phyloP scores from a whole-genome alignment of 257 asterid genomes.

The Nicotiana obtusifolia region DNA sequence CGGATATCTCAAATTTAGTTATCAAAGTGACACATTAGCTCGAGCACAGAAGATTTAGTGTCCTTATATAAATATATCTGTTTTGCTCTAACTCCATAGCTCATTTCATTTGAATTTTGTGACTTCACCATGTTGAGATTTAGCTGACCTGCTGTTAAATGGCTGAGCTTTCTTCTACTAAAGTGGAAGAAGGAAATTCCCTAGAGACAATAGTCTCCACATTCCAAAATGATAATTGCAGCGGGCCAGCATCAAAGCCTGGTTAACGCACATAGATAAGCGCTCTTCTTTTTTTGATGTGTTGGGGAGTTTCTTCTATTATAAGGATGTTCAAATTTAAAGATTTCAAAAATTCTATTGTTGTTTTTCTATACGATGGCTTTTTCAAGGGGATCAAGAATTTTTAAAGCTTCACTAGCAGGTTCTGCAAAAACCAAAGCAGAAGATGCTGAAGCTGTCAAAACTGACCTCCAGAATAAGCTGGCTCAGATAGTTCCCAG shows the following conservation, averaged over 20 bases:
- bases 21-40: neutral
- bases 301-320: conserved; percentile 6
- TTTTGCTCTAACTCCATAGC: neutral
- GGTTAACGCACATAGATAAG: conserved; percentile 25
- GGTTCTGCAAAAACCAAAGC: conserved; percentile 23
- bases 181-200: conserved; percentile 54
- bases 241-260: conserved; percentile 21
- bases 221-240: conserved; percentile 24
- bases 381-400: conserved; percentile 10
- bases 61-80: neutral
- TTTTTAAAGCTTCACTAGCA: conserved; percentile 20
- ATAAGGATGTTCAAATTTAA: neutral
- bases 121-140: neutral
- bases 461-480: conserved; percentile 32
- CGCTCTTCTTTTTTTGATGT: neutral
- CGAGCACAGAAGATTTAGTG: neutral
- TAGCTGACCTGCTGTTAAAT: neutral
- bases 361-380: neutral
- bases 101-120: neutral
- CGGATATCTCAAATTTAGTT: neutral
- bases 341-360: neutral
- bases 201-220: conserved; percentile 31
- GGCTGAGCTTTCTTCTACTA: neutral
- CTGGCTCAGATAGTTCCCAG: conserved; percentile 39
- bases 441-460: conserved; percentile 28